Evolutionary conservation across 2,329 filamentous ascomycete species (phyloP), one percentile per base, ranked within the genome.

Genomic region (Raffaelea ambrosiae): DNA sequence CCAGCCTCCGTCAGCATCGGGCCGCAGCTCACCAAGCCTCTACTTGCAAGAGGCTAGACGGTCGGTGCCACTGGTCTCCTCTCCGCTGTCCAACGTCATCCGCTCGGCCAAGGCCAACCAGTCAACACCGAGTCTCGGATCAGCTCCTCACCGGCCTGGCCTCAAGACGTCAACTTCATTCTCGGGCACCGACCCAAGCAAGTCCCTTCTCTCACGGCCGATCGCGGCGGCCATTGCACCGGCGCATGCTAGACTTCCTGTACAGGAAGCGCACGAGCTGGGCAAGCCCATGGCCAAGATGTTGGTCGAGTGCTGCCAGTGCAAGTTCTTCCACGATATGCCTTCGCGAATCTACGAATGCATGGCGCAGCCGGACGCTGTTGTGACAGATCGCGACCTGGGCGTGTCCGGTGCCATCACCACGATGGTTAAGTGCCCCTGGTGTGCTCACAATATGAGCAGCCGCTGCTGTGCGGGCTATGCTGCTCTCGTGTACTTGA

Each of bases 401-500:
- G 76, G 76, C 1, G 76, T 79, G 40, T 71, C 71, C 39, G 77
- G 77, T 1, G 66, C 73, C 7, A 71, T 82, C 40, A 78, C 73
- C 9, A 81, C 80, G 53, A 77, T 73, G 58, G 77, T 84, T 22
- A 77, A 75, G 54, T 87, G 83, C 59, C 82, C 82, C 9, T 87
- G 84, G 84, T 88, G 84, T 60, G 69, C 70, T 40, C 84, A 88
- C 64, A 74, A 76, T 44, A 86, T 88, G 83, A 81, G 71, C 54
- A 82, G 74, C 14, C 67, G 65, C 49, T 88, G 84, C 63, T 88
- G 84, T 60, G 74, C 81, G 11, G 83, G 82, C 8, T 83, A 83
- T 65, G 77, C 79, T 11, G 79, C 83, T 1, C 71, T 83, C 40
- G 76, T 88, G 4, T 77, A 82, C 52, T 65, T 87, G 56, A 77